Conservation (phyloP, 495 filamentous ascomycete species). For the Tuber aestivum region DNA sequence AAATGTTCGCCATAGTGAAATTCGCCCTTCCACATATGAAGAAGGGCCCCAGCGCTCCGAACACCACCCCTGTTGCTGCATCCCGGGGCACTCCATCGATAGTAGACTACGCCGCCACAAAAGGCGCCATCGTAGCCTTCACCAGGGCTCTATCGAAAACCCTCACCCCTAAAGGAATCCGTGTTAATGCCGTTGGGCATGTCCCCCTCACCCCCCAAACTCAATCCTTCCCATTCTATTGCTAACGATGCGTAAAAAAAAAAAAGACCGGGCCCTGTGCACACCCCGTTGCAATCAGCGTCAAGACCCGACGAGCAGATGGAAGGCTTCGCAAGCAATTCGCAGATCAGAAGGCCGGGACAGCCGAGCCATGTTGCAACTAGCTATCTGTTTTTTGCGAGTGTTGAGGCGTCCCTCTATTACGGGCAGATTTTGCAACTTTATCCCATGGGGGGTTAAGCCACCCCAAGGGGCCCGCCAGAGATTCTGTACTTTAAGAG, state of each 20-base stretch:
- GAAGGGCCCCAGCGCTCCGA: slow-evolving; percentile 55
- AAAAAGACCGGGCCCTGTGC: slow-evolving; percentile 52
- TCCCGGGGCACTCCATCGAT: slow-evolving; percentile 53
- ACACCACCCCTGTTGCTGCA: slow-evolving; percentile 53
- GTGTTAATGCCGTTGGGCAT: slow-evolving; percentile 58
- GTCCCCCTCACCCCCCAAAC: slow-evolving; percentile 19
- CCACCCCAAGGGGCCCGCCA: not conserved
- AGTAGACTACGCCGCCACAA: slow-evolving; percentile 58
- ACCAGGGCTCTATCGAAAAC: slow-evolving; percentile 54
- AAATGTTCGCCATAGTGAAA: slow-evolving; percentile 60
- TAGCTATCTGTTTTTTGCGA: slow-evolving; percentile 58
- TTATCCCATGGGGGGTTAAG: slow-evolving; percentile 47
- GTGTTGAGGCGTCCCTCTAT: slow-evolving; percentile 52
- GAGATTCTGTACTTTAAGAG: not conserved
- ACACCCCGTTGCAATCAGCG: slow-evolving; percentile 56
- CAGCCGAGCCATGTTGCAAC: slow-evolving; percentile 60
- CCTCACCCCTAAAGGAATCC: slow-evolving; percentile 55
- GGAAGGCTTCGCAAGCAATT: slow-evolving; percentile 50
- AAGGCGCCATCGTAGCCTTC: slow-evolving; percentile 58
- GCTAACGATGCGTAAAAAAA: slow-evolving; percentile 2
- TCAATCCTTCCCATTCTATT: not conserved
- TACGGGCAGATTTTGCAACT: slow-evolving; percentile 54
- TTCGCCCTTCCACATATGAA: slow-evolving; percentile 54
- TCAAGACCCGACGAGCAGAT: slow-evolving; percentile 51
- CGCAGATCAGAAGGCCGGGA: slow-evolving; percentile 51